Evolutionary conservation across 108 stramenopile species (phyloP).

Genomic region (Skeletonema grethae): DNA sequence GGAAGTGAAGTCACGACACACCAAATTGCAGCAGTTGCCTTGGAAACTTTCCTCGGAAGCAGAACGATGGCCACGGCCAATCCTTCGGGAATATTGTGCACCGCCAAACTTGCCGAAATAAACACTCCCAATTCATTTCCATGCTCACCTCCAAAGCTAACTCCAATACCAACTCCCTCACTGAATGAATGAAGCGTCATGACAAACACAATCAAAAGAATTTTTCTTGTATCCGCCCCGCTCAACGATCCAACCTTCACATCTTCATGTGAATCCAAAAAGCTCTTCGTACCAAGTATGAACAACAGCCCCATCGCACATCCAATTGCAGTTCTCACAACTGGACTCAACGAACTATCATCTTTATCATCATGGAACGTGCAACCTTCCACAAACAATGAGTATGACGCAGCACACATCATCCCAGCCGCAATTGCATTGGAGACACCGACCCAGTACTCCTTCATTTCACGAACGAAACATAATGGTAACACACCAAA

Average conservation of each 20-base stretch:
- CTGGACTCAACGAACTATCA: constrained; percentile 58
- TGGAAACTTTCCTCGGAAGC: constrained; percentile 84
- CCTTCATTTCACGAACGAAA: constrained; percentile 68
- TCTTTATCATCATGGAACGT: constrained; percentile 64
- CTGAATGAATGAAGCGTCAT: constrained; percentile 98
- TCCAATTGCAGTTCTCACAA: constrained; percentile 69
- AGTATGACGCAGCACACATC: constrained; percentile 95
- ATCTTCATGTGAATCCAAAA: constrained; percentile 91
- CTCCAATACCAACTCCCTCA: constrained; percentile 97
- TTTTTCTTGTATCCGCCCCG: constrained; percentile 88
- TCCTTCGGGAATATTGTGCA: constrained; percentile 99
- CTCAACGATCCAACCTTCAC: constrained; percentile 83
- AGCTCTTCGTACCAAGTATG: constrained; percentile 77
- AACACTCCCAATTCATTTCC: constrained; percentile 92
- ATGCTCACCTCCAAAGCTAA: constrained; percentile 87
- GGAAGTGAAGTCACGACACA: constrained; percentile 94
- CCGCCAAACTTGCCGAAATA: constrained; percentile 94
- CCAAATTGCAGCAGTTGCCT: constrained; percentile 91
- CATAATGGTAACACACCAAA: constrained; percentile 93
- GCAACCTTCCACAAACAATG: constrained; percentile 86
- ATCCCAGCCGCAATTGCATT: constrained; percentile 98
- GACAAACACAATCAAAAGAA: constrained; percentile 94
- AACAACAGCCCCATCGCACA: constrained; percentile 76
- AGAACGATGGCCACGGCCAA: constrained; percentile 96
- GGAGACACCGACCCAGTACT: constrained; percentile 83